Evolutionary conservation across 805 yeast genomes (phyloP).

Genomic region (Metschnikowia arizonensis): DNA sequence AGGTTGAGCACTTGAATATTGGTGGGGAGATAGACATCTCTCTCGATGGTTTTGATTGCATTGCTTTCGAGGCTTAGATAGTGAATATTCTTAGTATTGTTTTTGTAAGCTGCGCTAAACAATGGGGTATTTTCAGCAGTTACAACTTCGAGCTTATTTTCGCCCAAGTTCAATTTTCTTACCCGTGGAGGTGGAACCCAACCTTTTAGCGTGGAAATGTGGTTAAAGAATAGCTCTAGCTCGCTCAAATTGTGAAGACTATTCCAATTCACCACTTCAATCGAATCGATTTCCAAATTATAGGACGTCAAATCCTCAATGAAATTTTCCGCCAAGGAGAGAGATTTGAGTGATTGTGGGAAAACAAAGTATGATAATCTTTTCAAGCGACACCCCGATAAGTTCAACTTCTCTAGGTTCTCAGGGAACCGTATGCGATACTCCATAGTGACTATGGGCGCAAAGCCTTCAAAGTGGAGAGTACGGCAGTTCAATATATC

Average conservation of each 20-base stretch:
- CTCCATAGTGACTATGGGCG: conserved; percentile 4
- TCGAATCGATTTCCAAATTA: conserved; percentile 8
- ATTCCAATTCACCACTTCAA: conserved; percentile 21
- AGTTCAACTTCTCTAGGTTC: conserved; percentile 19
- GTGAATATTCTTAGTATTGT: conserved; percentile 5
- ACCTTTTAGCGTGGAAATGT: conserved; percentile 15
- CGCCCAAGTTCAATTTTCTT: conserved; percentile 14
- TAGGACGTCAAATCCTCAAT: conserved; percentile 22
- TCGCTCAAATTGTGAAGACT: conserved; percentile 21
- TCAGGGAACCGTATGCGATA: conserved; percentile 23
- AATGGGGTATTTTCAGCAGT: conserved; percentile 13
- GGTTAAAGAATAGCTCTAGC: conserved; percentile 24
- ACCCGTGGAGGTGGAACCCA: conserved; percentile 21
- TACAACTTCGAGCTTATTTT: conserved; percentile 14
- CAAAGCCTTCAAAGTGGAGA: conserved; percentile 8
- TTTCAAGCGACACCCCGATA: conserved; percentile 23
- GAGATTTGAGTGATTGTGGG: conserved; percentile 20
- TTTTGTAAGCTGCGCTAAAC: conserved; percentile 1
- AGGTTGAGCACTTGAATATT: conserved; percentile 13
- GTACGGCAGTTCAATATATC: conserved; percentile 20
- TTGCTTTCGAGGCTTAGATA: conserved; percentile 17
- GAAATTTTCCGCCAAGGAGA: conserved; percentile 26
- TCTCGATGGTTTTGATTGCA: conserved; percentile 13
- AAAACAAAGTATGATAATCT: conserved; percentile 22
- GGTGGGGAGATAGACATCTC: conserved; percentile 14